Conservation (phyloP, 345 rosid genomes). For the Microcos paniculata region DNA sequence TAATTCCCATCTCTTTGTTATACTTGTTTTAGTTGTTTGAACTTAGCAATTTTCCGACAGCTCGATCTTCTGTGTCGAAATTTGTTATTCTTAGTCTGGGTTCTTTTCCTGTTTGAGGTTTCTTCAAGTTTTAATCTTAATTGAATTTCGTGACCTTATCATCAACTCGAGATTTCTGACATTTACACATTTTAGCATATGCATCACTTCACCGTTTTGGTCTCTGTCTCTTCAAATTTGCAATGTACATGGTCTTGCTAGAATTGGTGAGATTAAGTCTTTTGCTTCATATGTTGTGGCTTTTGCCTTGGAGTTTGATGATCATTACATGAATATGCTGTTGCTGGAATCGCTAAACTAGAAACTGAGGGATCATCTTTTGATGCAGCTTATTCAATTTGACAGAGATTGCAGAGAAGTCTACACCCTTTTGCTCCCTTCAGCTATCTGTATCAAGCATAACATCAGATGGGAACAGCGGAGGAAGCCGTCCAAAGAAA, state of each 20-base stretch:
- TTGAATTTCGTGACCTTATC: too few species aligned
- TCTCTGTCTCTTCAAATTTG: too few species aligned
- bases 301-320: neutral
- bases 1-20: neutral
- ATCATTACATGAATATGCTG: neutral
- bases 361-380: conserved; percentile 42
- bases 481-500: conserved; percentile 25
- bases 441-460: conserved; percentile 23
- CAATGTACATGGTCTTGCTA: too few species aligned
- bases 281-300: too few species aligned
- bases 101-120: neutral
- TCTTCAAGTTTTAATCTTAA: too few species aligned
- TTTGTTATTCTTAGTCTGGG: neutral
- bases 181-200: too few species aligned
- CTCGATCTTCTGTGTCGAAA: neutral
- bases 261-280: neutral
- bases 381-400: conserved; percentile 72
- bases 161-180: too few species aligned
- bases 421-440: conserved; percentile 15
- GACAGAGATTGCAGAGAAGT: conserved; percentile 57
- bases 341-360: neutral
- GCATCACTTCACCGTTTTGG: too few species aligned
- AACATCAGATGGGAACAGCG: conserved; percentile 28
- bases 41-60: neutral
- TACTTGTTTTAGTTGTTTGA: too few species aligned